Evolutionary conservation across 495 filamentous ascomycete genomes (phyloP).

Genomic region (Lophiostoma macrostomum): DNA sequence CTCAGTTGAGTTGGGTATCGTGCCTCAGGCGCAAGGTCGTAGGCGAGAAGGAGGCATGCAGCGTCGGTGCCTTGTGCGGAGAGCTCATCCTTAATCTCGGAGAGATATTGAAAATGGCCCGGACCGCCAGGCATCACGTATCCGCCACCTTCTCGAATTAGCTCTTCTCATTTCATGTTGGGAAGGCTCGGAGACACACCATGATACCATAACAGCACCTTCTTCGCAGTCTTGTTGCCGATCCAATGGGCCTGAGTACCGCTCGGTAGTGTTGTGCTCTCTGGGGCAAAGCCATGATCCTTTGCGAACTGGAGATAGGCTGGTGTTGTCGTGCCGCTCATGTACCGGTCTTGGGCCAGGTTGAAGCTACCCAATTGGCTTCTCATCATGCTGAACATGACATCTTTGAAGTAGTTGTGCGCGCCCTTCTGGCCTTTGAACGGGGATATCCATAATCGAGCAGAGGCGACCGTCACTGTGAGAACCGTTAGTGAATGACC

Average conservation of each 20-base stretch:
- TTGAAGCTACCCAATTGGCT: conserved; percentile 31
- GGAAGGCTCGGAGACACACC: conserved; percentile 42
- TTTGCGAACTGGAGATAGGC: conserved; percentile 50
- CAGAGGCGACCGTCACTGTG: conserved; percentile 23
- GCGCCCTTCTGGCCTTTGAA: conserved; percentile 33
- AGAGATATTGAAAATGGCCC: conserved; percentile 50
- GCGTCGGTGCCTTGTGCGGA: conserved; percentile 47
- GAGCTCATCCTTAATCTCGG: conserved; percentile 45
- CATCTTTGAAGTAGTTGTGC: conserved; percentile 38
- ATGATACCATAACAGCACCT: conserved; percentile 59
- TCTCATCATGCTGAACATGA: conserved; percentile 38
- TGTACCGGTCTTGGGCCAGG: conserved; percentile 36
- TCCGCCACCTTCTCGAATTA: conserved; percentile 51
- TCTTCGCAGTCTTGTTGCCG: conserved; percentile 54
- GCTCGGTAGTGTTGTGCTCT: conserved; percentile 45
- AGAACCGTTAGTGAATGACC: conserved; percentile 8
- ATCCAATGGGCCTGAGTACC: conserved; percentile 59
- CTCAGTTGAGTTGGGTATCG: conserved; percentile 58
- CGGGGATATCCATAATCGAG: conserved; percentile 28
- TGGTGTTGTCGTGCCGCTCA: conserved; percentile 44
- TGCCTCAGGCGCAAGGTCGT: conserved; percentile 53
- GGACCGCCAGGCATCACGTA: conserved; percentile 48
- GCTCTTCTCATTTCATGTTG: not conserved
- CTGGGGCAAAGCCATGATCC: conserved; percentile 46
- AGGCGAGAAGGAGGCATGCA: conserved; percentile 53